phyloP scores from a whole-genome alignment of 306 rosid genomes.

The Cicer judaicum region DNA sequence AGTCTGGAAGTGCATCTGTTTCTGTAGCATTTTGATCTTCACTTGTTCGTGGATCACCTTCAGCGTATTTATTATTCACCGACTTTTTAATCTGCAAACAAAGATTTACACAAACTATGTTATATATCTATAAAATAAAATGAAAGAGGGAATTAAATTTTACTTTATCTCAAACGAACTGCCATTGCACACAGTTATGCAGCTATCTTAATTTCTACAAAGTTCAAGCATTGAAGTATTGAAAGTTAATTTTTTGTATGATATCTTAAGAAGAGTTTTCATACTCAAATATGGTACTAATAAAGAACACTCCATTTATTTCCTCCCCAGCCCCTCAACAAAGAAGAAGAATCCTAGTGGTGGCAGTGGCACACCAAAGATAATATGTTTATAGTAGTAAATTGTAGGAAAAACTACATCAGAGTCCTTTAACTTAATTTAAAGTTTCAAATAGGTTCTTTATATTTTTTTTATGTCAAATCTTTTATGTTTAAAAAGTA shows the following conservation, averaged over 20 bases:
- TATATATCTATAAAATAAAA: conserved; percentile 14
- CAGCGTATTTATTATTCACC: conserved; percentile 46
- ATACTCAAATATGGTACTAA: neutral
- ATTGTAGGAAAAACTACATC: conserved; percentile 10
- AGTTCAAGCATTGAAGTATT: conserved; percentile 27
- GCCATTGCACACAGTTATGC: neutral
- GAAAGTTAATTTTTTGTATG: conserved; percentile 14
- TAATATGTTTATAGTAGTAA: conserved; percentile 33
- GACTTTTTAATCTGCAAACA: conserved; percentile 56
- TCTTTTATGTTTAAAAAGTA: too few relatives aligned
- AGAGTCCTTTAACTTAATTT: too few relatives aligned
- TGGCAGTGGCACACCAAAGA: conserved; percentile 12
- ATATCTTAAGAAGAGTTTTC: conserved; percentile 5
- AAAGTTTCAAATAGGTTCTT: too few relatives aligned
- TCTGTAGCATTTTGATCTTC: conserved; percentile 47
- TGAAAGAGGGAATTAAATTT: conserved; percentile 18
- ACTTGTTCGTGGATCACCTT: conserved; percentile 48
- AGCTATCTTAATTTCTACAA: neutral
- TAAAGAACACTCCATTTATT: neutral
- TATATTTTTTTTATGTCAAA: too few relatives aligned
- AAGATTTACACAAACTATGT: conserved; percentile 15
- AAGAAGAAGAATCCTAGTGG: neutral
- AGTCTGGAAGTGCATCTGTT: conserved; percentile 58
- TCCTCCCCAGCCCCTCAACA: neutral
- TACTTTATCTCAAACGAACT: neutral